Conservation (phyloP, 306 rosid species). For the Acacia crassicarpa region DNA sequence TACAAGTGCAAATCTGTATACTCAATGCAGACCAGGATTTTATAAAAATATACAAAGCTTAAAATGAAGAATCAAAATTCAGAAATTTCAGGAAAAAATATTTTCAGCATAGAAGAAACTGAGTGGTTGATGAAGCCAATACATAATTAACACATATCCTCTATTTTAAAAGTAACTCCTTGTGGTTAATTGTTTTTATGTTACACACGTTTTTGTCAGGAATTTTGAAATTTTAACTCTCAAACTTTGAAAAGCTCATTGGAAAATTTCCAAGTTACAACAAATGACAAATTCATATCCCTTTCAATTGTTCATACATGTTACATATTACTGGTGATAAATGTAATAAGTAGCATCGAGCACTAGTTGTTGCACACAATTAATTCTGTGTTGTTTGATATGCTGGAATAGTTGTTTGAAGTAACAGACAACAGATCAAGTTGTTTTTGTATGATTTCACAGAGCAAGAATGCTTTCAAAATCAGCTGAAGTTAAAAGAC, state of each 20-base stretch:
- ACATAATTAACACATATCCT: neutral
- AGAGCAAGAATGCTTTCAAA: slow-evolving; percentile 13
- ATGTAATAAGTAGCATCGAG: neutral
- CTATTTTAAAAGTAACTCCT: neutral
- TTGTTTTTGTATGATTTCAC: neutral
- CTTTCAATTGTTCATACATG: neutral
- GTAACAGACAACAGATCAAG: neutral
- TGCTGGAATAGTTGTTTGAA: slow-evolving; percentile 16
- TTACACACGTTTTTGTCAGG: neutral
- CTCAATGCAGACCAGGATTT: neutral
- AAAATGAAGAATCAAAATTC: neutral
- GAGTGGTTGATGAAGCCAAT: neutral
- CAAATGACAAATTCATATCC: slow-evolving; percentile 12
- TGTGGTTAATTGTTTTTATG: neutral
- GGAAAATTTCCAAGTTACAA: neutral
- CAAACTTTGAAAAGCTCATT: neutral
- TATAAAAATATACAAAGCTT: neutral
- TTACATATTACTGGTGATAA: slow-evolving; percentile 9
- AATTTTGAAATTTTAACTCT: neutral
- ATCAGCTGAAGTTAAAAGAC: slow-evolving; percentile 12
- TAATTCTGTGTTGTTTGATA: neutral
- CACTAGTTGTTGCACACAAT: neutral
- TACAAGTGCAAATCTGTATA: slow-evolving; percentile 40
- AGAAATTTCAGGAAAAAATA: neutral
- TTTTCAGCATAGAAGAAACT: neutral